Evolutionary conservation across 2,329 filamentous ascomycete genomes (phyloP).

Genomic region (Cordyceps pruinosa): DNA sequence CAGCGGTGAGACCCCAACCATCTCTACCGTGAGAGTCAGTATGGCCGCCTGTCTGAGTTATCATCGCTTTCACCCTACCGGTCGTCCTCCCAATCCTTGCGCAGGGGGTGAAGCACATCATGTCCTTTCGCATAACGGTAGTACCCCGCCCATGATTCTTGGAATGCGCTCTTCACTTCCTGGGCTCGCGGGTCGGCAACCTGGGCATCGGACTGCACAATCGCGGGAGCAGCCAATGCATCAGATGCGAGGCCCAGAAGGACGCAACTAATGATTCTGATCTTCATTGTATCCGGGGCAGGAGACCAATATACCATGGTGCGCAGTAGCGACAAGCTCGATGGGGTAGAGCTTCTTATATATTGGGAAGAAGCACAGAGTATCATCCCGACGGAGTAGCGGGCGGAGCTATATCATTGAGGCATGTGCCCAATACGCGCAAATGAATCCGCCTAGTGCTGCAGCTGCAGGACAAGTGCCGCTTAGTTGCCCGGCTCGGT

Average conservation of each 20-base stretch:
- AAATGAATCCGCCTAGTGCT: neutral
- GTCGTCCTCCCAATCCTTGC: constrained; percentile 59
- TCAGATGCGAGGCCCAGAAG: neutral
- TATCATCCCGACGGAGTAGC: neutral
- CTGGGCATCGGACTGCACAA: neutral
- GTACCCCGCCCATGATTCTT: constrained; percentile 67
- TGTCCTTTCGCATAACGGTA: constrained; percentile 67
- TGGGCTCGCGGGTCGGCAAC: constrained; percentile 35
- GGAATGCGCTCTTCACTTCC: constrained; percentile 62
- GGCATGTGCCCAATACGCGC: neutral
- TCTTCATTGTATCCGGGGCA: neutral
- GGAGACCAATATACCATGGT: neutral
- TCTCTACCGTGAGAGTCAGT: constrained; percentile 45
- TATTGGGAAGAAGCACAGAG: neutral
- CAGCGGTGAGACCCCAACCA: constrained; percentile 75
- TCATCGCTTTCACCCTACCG: constrained; percentile 40
- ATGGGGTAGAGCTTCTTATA: neutral
- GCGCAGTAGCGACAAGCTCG: neutral
- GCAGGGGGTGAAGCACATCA: constrained; percentile 66
- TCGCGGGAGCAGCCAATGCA: neutral
- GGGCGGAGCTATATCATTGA: neutral
- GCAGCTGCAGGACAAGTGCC: neutral
- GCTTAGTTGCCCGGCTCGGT: neutral
- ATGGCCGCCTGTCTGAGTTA: neutral
- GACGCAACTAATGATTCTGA: neutral